These are phyloP conservation scores for Russula dissimulans DNA, from an alignment of 768 basidiomycete species.

Conservation along the genomic window DNA sequence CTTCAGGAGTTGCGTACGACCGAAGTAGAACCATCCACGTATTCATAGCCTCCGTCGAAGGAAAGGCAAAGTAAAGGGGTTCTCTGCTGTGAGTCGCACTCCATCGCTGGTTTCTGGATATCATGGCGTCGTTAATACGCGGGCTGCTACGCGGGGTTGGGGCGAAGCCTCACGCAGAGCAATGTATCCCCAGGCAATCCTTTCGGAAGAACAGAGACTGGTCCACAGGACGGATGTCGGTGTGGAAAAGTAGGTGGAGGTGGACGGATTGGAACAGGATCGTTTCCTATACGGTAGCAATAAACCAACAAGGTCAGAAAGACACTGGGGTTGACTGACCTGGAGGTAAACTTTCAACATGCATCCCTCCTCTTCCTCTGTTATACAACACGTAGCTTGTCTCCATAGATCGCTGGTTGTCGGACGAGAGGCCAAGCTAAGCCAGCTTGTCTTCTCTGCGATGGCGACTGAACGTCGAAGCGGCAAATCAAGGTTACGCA, in stretches of 20 bases:
- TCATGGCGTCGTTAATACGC: slow-evolving; percentile 6
- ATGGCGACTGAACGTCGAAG: background rate
- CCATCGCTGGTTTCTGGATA: slow-evolving; percentile 50
- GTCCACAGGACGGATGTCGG: slow-evolving; percentile 72
- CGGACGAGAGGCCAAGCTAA: slow-evolving; percentile 44
- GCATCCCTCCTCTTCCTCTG: slow-evolving; percentile 58
- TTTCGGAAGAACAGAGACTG: slow-evolving; percentile 69
- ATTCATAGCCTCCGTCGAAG: slow-evolving; percentile 50
- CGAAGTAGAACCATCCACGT: slow-evolving; percentile 75
- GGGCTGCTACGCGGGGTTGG: background rate
- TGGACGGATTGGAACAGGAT: slow-evolving; percentile 66
- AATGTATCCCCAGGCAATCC: slow-evolving; percentile 65
- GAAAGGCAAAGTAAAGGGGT: slow-evolving; percentile 68
- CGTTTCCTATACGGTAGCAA: slow-evolving; percentile 41
- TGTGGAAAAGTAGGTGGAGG: slow-evolving; percentile 63
- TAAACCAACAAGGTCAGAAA: background rate
- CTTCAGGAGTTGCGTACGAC: slow-evolving; percentile 73
- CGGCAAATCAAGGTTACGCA: background rate
- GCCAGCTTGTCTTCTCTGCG: slow-evolving; percentile 68
- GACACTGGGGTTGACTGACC: slow-evolving; percentile 34
- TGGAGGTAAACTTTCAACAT: slow-evolving; percentile 68
- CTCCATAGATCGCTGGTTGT: slow-evolving; percentile 58
- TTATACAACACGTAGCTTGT: slow-evolving; percentile 58
- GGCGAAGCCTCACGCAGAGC: slow-evolving; percentile 38
- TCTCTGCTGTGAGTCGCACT: slow-evolving; percentile 42